Evolutionary conservation across 208 protist species (phyloP).

Genomic region (Trypanosoma cruzi): DNA sequence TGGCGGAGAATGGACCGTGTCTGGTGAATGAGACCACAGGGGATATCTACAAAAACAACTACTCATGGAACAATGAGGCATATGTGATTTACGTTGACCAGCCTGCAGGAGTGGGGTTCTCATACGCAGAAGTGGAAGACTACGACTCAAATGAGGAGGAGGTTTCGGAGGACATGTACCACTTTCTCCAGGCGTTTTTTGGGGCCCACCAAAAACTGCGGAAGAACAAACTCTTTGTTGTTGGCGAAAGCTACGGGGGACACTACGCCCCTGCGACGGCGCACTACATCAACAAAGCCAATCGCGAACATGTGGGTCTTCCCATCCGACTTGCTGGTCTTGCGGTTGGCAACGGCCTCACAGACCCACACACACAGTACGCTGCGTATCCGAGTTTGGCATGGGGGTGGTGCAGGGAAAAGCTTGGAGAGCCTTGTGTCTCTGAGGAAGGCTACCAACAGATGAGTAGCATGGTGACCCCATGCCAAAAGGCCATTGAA

Average conservation of each 20-base stretch:
- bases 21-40: constrained; percentile 53
- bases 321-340: constrained; percentile 71
- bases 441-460: constrained; percentile 31
- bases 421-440: constrained; percentile 54
- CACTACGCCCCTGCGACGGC: constrained; percentile 67
- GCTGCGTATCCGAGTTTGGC: constrained; percentile 54
- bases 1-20: constrained; percentile 86
- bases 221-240: constrained; percentile 76
- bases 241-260: constrained; percentile 78
- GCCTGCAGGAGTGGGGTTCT: constrained; percentile 89
- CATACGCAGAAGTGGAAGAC: constrained; percentile 49
- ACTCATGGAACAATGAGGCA: constrained; percentile 82
- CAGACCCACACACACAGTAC: constrained; percentile 83
- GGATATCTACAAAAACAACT: constrained; percentile 47
- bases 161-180: constrained; percentile 89
- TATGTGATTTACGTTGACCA: constrained; percentile 93
- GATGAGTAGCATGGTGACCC: constrained; percentile 51
- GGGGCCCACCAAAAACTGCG: constrained; percentile 32
- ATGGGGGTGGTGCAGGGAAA: constrained; percentile 59
- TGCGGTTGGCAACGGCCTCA: constrained; percentile 90
- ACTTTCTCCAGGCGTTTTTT: constrained; percentile 82
- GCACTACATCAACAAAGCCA: constrained; percentile 34
- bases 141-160: constrained; percentile 68
- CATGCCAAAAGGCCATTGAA: constrained; percentile 45
- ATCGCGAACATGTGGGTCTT: constrained; percentile 29